A percentile compares a stretch with the other conserved stretches of the same genome.
Evolutionary conservation across 257 asterid genomes (phyloP).

Genomic region (Fraxinus quadrangulata): DNA sequence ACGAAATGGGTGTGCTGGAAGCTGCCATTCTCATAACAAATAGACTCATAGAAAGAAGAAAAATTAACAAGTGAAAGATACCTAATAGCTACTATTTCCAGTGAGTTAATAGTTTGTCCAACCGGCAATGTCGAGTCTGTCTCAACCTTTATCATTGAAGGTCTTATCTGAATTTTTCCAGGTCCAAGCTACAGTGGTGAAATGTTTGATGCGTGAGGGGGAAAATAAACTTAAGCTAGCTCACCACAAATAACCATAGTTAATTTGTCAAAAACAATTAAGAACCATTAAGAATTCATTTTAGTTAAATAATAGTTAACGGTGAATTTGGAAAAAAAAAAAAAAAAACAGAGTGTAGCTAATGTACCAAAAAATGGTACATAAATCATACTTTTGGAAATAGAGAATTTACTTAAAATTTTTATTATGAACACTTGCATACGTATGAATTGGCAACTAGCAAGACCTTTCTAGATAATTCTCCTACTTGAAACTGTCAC

Average conservation of each 20-base stretch:
- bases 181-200: constrained; percentile 50
- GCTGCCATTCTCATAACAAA: constrained; percentile 20
- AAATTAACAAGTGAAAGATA: constrained; percentile 32
- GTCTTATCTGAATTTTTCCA: constrained; percentile 71
- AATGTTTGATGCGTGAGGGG: constrained; percentile 1
- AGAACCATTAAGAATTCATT: background rate
- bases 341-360: background rate
- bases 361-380: background rate
- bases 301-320: background rate
- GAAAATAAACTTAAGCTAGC: constrained; percentile 14
- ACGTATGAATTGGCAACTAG: background rate
- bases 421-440: background rate
- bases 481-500: background rate
- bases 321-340: background rate
- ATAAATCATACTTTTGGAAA: background rate
- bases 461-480: background rate
- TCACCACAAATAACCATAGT: constrained; percentile 10
- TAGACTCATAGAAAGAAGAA: constrained; percentile 6
- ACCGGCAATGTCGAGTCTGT: constrained; percentile 36
- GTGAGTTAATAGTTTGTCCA: constrained; percentile 50
- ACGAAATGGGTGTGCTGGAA: background rate
- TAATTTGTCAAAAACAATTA: background rate
- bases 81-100: constrained; percentile 71
- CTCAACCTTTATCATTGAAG: constrained; percentile 82
- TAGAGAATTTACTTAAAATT: background rate